Conservation (phyloP, 1,284 basidiomycete species). For the Calocybe gambosa region DNA sequence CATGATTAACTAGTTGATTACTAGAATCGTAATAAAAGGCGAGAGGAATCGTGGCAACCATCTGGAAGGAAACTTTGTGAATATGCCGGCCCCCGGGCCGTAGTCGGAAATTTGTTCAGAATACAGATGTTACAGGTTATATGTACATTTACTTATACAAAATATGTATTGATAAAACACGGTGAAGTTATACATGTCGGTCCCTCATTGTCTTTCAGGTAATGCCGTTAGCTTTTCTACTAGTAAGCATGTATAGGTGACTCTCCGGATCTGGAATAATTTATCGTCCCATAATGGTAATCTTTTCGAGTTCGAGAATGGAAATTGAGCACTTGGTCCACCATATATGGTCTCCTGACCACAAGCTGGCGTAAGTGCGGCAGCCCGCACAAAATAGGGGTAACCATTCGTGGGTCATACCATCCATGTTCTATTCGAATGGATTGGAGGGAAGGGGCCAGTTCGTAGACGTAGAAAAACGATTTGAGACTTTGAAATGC, state of each 20-base stretch:
- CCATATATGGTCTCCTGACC: slow-evolving; percentile 23
- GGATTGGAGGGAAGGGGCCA: slow-evolving; percentile 30
- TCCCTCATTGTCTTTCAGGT: background rate
- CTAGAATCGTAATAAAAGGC: background rate
- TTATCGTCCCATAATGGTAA: slow-evolving; percentile 4
- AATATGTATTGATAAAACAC: too few species aligned
- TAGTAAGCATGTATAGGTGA: slow-evolving; percentile 7
- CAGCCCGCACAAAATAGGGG: slow-evolving; percentile 26
- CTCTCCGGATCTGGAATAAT: slow-evolving; percentile 6
- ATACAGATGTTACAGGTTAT: background rate
- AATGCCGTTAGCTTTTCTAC: background rate
- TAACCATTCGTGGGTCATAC: slow-evolving; percentile 33
- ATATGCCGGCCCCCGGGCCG: too few species aligned
- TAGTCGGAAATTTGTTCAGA: background rate
- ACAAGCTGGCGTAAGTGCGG: slow-evolving; percentile 26
- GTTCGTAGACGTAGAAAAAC: slow-evolving; percentile 37
- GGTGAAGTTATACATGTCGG: too few species aligned
- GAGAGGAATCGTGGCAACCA: background rate
- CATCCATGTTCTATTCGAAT: slow-evolving; percentile 38
- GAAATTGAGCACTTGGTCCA: slow-evolving; percentile 27
- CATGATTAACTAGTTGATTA: slow-evolving; percentile 10
- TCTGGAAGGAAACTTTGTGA: too few species aligned
- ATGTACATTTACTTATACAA: too few species aligned
- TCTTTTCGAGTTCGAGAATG: slow-evolving; percentile 14
- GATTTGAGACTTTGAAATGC: slow-evolving; percentile 32